These are phyloP conservation scores for Yamadazyma aaseri DNA, from an alignment of 1,139 yeast species.

Conservation along the genomic window DNA sequence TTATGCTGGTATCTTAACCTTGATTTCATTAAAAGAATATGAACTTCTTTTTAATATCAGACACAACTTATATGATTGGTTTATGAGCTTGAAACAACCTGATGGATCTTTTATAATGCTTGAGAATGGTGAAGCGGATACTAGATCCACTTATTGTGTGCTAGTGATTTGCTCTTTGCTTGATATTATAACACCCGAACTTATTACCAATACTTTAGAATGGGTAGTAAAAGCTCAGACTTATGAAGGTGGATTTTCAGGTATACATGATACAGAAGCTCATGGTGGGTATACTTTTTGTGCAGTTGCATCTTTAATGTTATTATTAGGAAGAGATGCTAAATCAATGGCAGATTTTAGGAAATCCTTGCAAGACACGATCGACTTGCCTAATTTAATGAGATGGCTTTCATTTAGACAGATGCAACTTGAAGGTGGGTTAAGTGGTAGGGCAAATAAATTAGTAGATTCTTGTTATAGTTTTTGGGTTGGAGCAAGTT, in stretches of 20 bases:
- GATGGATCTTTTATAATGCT: constrained; percentile 82
- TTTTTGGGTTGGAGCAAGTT: constrained; percentile 89
- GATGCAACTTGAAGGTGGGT: constrained; percentile 72
- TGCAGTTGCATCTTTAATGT: constrained; percentile 70
- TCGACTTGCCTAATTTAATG: constrained; percentile 42
- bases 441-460: constrained; percentile 87
- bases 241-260: constrained; percentile 94
- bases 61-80: constrained; percentile 56
- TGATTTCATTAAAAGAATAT: constrained; percentile 54
- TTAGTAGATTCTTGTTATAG: constrained; percentile 95
- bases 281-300: constrained; percentile 98
- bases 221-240: constrained; percentile 81
- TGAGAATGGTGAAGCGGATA: constrained; percentile 78
- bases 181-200: constrained; percentile 59
- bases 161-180: constrained; percentile 71
- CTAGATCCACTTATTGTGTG: constrained; percentile 86
- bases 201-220: constrained; percentile 50
- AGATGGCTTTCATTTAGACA: constrained; percentile 77
- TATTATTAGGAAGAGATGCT: constrained; percentile 31
- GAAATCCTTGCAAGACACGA: constrained; percentile 16
- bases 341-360: constrained; percentile 18
- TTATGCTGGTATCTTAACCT: constrained; percentile 71
- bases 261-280: constrained; percentile 80
- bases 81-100: constrained; percentile 57
- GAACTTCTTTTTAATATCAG: constrained; percentile 26